Evolutionary conservation across 2,329 filamentous ascomycete species (phyloP), one percentile per base, ranked within the genome.

Genomic region (Claviceps capensis): DNA sequence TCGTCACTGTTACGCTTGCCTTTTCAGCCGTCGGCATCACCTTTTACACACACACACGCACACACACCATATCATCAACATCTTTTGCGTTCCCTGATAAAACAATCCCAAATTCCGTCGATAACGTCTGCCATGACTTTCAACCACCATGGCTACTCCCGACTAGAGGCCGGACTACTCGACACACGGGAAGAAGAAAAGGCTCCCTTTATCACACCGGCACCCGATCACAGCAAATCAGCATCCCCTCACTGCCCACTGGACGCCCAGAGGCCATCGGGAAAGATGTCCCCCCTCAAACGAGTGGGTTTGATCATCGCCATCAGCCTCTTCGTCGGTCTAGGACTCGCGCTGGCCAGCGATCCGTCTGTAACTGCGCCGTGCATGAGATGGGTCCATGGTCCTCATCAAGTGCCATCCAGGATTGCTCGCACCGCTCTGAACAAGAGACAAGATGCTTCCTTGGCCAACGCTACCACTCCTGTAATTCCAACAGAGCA

Each of bases 241-340:
- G 16, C 19, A 36, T 23, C 47, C 30, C 13, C 14, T 40, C 8
- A 40, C 19, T 42, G n/a, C 37, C 51, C 49, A 16, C 44, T 19
- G 23, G 50, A 50, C 11, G 13, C 47, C 14, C 41, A 34, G 30
- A 34, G 34, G 30, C 34, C 34, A 22, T 23, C 50, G 13, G 17
- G 48, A 7, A 58, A 50, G 34, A 59, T 60, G 58, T 44, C 57
- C 16, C 47, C 58, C 47, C n/a, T 55, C 42, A 52, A 53, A 19
- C 51, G 55, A 44, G 46, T 56, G 9, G 40, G 51, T 26, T 22
- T 59, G 34, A 50, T 57, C 42, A 8, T 63, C 47, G 53, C 58
- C 42, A 54, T 62, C 17, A 59, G 60, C 52, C 57, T 62, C 50
- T 54, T 64, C 50, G 54, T 63, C 14, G 59, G 61, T 46, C 53